Evolutionary conservation across 2,329 filamentous ascomycete genomes (phyloP).

Genomic region (Dactylellina cionopaga): DNA sequence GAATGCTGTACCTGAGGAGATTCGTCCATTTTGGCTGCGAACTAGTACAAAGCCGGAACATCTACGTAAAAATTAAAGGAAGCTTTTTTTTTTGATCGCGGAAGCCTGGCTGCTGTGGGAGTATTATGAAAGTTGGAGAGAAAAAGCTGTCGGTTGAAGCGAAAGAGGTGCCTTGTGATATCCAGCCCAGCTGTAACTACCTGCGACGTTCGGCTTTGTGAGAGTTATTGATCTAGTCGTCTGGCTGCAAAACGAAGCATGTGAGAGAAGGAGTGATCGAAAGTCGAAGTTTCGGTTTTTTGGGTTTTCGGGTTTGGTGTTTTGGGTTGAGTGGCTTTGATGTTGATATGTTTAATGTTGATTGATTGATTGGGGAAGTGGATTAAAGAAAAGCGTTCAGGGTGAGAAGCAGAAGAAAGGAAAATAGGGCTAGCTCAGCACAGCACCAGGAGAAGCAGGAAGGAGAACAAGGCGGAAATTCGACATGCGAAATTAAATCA

Average conservation of each 20-base stretch:
- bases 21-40: conserved; percentile 45
- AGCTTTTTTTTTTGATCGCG: neutral
- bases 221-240: too few species aligned
- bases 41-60: conserved; percentile 11
- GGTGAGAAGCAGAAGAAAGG: too few species aligned
- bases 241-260: too few species aligned
- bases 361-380: neutral
- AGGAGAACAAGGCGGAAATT: conserved; percentile 6
- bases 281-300: too few species aligned
- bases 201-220: too few species aligned
- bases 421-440: too few species aligned
- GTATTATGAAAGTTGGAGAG: neutral
- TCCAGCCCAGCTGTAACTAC: conserved; percentile 15
- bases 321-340: too few species aligned
- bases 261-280: too few species aligned
- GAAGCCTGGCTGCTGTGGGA: neutral
- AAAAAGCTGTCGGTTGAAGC: neutral
- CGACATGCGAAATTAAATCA: too few species aligned
- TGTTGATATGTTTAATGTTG: too few species aligned
- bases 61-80: conserved; percentile 13
- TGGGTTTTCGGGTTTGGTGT: too few species aligned
- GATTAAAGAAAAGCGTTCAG: too few species aligned
- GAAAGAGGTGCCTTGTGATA: neutral
- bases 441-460: conserved; percentile 1
- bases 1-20: conserved; percentile 45